Conservation (phyloP, 225 moss, liverwort and hornwort species). For the Sphagnum contortum region DNA sequence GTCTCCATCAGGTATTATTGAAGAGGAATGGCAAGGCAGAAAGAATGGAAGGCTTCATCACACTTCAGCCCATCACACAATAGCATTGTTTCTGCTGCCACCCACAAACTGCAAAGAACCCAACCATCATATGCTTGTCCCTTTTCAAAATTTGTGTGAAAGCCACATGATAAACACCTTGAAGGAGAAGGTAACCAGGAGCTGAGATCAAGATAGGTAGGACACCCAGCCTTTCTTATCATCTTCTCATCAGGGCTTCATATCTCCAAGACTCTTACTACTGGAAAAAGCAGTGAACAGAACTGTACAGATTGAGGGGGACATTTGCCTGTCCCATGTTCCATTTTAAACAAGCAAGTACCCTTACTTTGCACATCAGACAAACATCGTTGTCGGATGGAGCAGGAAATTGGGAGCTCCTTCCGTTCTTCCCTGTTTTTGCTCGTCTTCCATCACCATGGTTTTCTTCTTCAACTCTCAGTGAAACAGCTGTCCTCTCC, state of each 20-base stretch:
- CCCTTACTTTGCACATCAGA: slow-evolving; percentile 46
- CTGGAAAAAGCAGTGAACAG: too few relatives aligned
- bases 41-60: slow-evolving; percentile 72
- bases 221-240: too few relatives aligned
- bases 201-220: not conserved
- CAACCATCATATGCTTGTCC: not conserved
- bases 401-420: slow-evolving; percentile 9
- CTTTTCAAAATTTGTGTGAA: slow-evolving; percentile 3
- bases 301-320: too few relatives aligned
- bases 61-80: slow-evolving; percentile 68
- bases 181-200: too few relatives aligned
- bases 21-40: slow-evolving; percentile 68
- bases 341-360: not conserved
- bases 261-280: too few relatives aligned
- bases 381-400: slow-evolving; percentile 36
- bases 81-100: slow-evolving; percentile 68
- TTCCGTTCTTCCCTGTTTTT: slow-evolving; percentile 30
- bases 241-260: too few relatives aligned
- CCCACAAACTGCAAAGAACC: slow-evolving; percentile 58
- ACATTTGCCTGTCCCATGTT: too few relatives aligned
- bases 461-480: slow-evolving; percentile 14
- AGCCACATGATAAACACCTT: not conserved
- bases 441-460: not conserved
- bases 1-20: slow-evolving; percentile 66
- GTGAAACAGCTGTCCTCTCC: slow-evolving; percentile 14